These are phyloP conservation scores for Chlamydomonas sp. DNA, from an alignment of 139 green algal species.

Conservation along the genomic window DNA sequence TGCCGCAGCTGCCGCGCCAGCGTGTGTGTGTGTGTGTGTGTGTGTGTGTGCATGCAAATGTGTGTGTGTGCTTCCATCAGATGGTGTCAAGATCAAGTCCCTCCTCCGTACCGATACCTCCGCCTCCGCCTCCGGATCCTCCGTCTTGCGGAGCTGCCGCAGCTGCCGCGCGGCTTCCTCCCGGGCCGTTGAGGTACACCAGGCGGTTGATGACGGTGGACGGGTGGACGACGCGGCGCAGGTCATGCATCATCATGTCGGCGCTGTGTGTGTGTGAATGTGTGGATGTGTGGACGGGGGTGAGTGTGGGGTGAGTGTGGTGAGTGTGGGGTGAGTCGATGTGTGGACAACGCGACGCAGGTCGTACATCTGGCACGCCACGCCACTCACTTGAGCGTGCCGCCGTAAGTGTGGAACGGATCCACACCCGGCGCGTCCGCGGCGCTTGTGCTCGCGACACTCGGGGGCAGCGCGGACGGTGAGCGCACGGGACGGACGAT, in stretches of 20 bases:
- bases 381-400: constrained; percentile 20
- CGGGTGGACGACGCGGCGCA: constrained; percentile 20
- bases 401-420: constrained; percentile 29
- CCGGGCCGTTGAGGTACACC: constrained; percentile 23
- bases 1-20: neutral
- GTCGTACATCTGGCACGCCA: constrained; percentile 25
- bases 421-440: neutral
- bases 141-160: too few relatives aligned
- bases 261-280: neutral
- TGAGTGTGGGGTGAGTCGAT: too few relatives aligned
- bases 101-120: too few relatives aligned
- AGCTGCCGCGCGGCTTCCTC: too few relatives aligned
- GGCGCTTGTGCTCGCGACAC: neutral
- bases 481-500: neutral
- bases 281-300: too few relatives aligned
- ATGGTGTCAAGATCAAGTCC: too few relatives aligned
- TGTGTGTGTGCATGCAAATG: too few relatives aligned
- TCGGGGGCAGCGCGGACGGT: neutral
- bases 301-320: too few relatives aligned
- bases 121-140: too few relatives aligned
- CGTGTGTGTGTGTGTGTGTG: neutral
- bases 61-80: too few relatives aligned
- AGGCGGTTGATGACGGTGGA: constrained; percentile 17
- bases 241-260: constrained; percentile 36
- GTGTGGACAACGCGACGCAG: constrained; percentile 22